Conservation (phyloP, 2,329 filamentous ascomycete species). For the Ramularia endophylla region DNA sequence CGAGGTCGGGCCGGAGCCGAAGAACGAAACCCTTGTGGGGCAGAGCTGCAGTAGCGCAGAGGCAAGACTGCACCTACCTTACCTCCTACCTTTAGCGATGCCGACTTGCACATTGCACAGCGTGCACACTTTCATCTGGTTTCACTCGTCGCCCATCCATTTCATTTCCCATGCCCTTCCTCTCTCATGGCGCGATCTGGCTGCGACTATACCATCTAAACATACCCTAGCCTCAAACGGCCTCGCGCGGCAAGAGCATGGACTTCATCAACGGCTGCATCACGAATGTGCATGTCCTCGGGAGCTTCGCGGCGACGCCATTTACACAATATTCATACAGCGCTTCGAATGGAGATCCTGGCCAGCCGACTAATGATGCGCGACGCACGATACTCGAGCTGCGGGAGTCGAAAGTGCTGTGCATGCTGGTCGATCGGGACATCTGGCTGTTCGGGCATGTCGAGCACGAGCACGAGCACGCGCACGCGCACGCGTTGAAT, state of each 20-base stretch:
- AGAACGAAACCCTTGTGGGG: too few relatives aligned
- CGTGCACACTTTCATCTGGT: background rate
- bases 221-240: conserved; percentile 17
- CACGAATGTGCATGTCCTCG: conserved; percentile 28
- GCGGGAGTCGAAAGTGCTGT: conserved; percentile 17
- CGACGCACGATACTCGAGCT: conserved; percentile 9
- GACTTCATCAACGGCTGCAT: conserved; percentile 31
- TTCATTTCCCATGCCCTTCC: background rate
- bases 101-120: background rate
- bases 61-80: too few relatives aligned
- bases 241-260: conserved; percentile 19
- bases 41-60: too few relatives aligned
- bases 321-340: conserved; percentile 9
- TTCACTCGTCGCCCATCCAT: too few relatives aligned
- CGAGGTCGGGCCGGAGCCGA: too few relatives aligned
- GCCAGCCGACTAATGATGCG: conserved; percentile 3
- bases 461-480: background rate
- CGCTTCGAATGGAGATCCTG: background rate
- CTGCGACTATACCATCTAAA: conserved; percentile 19
- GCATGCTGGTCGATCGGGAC: conserved; percentile 7
- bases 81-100: too few relatives aligned
- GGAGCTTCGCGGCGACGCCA: conserved; percentile 10
- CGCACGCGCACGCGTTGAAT: conserved; percentile 3
- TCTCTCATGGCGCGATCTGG: conserved; percentile 3
- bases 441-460: conserved; percentile 15